Evolutionary conservation across 805 yeast species (phyloP), one percentile per base, ranked within the genome.

Genomic region (Candida sakaeoensis): DNA sequence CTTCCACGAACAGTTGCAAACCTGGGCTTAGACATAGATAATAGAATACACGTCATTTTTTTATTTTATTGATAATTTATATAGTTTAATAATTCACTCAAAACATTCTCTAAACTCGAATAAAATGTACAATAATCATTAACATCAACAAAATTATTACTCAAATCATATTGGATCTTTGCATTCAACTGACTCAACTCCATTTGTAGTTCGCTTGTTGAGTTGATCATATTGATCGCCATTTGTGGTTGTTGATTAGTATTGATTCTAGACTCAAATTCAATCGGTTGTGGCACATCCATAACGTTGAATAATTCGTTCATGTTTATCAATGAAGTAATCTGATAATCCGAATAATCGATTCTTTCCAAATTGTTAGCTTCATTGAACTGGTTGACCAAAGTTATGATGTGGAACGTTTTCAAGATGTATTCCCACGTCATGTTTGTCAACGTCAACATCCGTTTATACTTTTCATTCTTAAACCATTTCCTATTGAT

Each of bases 1-100:
- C 44, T 81, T 80, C 51, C 81, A 69, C 52, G 95, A 87, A 55
- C 90, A 85, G 53, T 72, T 82, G 37, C 88, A 83, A 61, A 68
- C 74, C 10, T 85, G 95, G 95, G 64, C 42, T 30, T 42, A 39
- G 25, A 19, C 6, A 24, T 12, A 24, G 27, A n/a, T n/a, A n/a
- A n/a, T n/a, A n/a, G n/a, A n/a, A n/a, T n/a, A n/a, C n/a, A n/a
- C n/a, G n/a, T n/a, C n/a, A n/a, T n/a, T n/a, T n/a, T n/a, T n/a
- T n/a, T n/a, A n/a, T n/a, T 26, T 26, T 26, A 13, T 26, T 21
- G 24, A 21, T 36, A 22, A 19, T 42, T 39, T 29, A 67, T 55
- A 42, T 59, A 68, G 31, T 60, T 62, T 62, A 68, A 63, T 26
- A 68, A 51, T 39, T 64, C 70, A 44, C 56, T 65, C 18, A 68